Percentiles rank a stretch among this genome's conserved stretches.
Conservation (phyloP, 2,329 filamentous ascomycete species). For the Colletotrichum chrysophilum region DNA sequence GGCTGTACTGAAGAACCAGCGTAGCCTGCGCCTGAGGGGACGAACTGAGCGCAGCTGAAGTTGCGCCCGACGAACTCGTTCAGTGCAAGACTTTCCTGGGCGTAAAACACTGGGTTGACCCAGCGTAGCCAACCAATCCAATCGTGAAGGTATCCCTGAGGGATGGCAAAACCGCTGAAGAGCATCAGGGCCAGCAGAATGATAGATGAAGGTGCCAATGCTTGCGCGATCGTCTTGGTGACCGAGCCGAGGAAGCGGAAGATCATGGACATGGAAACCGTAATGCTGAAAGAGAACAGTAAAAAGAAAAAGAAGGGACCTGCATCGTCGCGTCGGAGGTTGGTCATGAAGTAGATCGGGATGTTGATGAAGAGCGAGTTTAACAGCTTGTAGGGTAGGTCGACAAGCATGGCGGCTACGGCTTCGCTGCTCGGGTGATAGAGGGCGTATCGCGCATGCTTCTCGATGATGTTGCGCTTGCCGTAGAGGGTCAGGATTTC, state of each 20-base stretch:
- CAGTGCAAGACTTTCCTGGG: conserved; percentile 69
- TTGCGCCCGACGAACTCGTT: conserved; percentile 65
- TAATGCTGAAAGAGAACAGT: conserved; percentile 52
- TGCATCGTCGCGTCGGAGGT: conserved; percentile 56
- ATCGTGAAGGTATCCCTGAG: conserved; percentile 39
- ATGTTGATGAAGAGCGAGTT: conserved; percentile 66
- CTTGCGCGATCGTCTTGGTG: conserved; percentile 56
- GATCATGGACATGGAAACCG: conserved; percentile 54
- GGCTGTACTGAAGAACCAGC: neutral
- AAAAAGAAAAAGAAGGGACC: conserved; percentile 60
- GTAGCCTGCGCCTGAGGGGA: conserved; percentile 22
- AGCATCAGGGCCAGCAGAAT: conserved; percentile 57
- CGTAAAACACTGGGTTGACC: conserved; percentile 58
- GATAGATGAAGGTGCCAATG: conserved; percentile 56
- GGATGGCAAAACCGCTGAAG: conserved; percentile 58
- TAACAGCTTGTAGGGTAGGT: conserved; percentile 32
- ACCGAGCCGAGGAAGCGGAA: conserved; percentile 55
- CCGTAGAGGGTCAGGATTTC: conserved; percentile 31
- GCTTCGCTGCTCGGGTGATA: conserved; percentile 34
- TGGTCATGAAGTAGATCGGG: conserved; percentile 69
- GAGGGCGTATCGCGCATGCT: conserved; percentile 31
- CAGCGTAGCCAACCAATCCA: conserved; percentile 62
- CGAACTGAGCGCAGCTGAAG: conserved; percentile 38
- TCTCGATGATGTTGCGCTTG: conserved; percentile 30
- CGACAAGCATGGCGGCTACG: neutral